A percentile compares a stretch with the other conserved stretches of the same genome.
Conservation (phyloP, 805 yeast genomes). For the Yamadazyma sp. region DNA sequence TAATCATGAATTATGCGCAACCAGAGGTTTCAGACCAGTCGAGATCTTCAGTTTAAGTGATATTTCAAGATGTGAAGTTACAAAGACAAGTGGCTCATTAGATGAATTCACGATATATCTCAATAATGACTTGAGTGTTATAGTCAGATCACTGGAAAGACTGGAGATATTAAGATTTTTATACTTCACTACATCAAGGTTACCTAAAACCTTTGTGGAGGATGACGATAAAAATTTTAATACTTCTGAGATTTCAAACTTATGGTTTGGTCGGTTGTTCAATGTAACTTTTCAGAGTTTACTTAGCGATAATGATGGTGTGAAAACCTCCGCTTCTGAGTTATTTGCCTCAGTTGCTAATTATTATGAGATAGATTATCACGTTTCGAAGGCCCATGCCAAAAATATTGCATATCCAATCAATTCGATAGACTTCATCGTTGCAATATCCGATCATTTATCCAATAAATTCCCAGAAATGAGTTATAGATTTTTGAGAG, state of each 20-base stretch:
- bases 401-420: constrained; percentile 66
- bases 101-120: constrained; percentile 37
- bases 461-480: constrained; percentile 55
- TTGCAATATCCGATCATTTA: constrained; percentile 53
- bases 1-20: constrained; percentile 18
- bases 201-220: constrained; percentile 31
- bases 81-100: constrained; percentile 24
- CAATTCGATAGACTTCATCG: constrained; percentile 60
- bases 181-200: constrained; percentile 61
- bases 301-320: constrained; percentile 53
- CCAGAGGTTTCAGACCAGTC: constrained; percentile 30
- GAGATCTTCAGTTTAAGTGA: constrained; percentile 33
- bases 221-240: constrained; percentile 18
- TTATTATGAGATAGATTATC: constrained; percentile 58
- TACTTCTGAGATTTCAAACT: constrained; percentile 15
- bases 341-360: constrained; percentile 60
- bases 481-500: constrained; percentile 58
- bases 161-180: constrained; percentile 67
- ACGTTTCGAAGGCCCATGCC: constrained; percentile 51
- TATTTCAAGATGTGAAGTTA: constrained; percentile 33
- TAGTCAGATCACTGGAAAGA: constrained; percentile 33
- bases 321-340: constrained; percentile 61
- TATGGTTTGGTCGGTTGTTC: constrained; percentile 56
- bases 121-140: constrained; percentile 23
- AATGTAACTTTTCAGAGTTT: constrained; percentile 68